Conservation (phyloP, 1,139 yeast species). For the Geotrichum carabidarum region DNA sequence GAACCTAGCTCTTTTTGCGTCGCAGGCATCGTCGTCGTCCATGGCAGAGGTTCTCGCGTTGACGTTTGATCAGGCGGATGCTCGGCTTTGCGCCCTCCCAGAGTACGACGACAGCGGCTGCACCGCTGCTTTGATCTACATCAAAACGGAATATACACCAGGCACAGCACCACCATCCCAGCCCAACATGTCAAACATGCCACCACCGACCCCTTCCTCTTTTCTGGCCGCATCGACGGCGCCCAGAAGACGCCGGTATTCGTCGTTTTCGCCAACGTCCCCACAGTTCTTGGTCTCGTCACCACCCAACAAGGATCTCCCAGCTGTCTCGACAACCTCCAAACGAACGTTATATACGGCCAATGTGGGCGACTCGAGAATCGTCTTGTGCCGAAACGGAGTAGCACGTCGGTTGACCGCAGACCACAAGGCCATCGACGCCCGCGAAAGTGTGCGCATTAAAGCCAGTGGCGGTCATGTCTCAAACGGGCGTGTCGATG, state of each 20-base stretch:
- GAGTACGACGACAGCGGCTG: slow-evolving; percentile 23
- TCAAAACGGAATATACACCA: slow-evolving; percentile 8
- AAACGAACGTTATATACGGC: slow-evolving; percentile 56
- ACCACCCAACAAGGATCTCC: slow-evolving; percentile 17
- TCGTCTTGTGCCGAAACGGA: slow-evolving; percentile 61
- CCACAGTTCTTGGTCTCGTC: slow-evolving; percentile 14
- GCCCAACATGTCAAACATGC: neutral
- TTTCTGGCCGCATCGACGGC: neutral
- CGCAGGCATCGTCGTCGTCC: slow-evolving; percentile 14
- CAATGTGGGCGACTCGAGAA: slow-evolving; percentile 81
- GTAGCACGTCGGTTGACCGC: slow-evolving; percentile 62
- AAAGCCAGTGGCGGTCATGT: slow-evolving; percentile 65
- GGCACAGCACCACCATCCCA: neutral
- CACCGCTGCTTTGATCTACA: slow-evolving; percentile 27
- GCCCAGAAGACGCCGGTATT: neutral
- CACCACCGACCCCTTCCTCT: neutral
- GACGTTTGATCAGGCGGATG: slow-evolving; percentile 27
- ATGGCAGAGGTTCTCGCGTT: slow-evolving; percentile 19
- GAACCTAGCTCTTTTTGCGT: slow-evolving; percentile 13
- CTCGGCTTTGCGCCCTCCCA: slow-evolving; percentile 7
- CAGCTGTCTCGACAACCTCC: neutral
- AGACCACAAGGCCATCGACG: slow-evolving; percentile 76
- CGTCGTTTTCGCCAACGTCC: slow-evolving; percentile 3
- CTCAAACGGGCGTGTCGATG: slow-evolving; percentile 69
- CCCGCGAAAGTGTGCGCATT: slow-evolving; percentile 59